phyloP scores from a whole-genome alignment of 2,329 filamentous ascomycete species.

The Botryotinia globosa region DNA sequence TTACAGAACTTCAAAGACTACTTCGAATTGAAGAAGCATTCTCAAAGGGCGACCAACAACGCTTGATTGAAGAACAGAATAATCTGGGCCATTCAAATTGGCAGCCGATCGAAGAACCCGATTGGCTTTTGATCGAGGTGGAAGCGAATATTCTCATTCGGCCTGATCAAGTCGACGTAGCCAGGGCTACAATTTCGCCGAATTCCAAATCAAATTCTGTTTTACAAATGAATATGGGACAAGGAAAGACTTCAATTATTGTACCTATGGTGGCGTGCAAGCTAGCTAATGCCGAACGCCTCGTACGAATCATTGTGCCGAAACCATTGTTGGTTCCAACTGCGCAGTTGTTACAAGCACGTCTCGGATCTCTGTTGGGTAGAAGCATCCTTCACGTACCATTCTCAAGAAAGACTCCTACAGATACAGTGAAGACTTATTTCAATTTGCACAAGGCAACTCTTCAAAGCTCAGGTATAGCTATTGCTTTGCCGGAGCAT shows the following conservation, averaged over 20 bases:
- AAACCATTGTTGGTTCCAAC: constrained; percentile 47
- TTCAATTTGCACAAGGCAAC: constrained; percentile 42
- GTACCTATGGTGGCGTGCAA: constrained; percentile 50
- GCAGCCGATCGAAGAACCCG: constrained; percentile 44
- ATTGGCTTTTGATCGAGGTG: constrained; percentile 67
- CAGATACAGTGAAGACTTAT: constrained; percentile 40
- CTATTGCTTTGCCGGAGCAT: constrained; percentile 53
- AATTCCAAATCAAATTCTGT: constrained; percentile 54
- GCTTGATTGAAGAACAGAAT: constrained; percentile 40
- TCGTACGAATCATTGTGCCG: constrained; percentile 47
- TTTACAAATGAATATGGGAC: constrained; percentile 66
- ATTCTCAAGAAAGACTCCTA: constrained; percentile 46
- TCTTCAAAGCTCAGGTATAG: constrained; percentile 41
- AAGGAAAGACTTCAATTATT: constrained; percentile 59
- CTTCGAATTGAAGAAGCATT: constrained; percentile 43
- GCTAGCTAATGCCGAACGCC: constrained; percentile 44
- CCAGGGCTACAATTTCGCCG: constrained; percentile 56
- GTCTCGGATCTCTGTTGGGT: constrained; percentile 44
- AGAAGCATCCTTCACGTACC: constrained; percentile 47
- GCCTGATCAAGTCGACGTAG: constrained; percentile 60
- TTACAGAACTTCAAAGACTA: constrained; percentile 45
- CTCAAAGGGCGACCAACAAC: constrained; percentile 35
- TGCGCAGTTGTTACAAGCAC: constrained; percentile 44
- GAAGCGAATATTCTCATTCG: constrained; percentile 63
- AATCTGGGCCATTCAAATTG: constrained; percentile 44